Percentiles rank a stretch among this genome's conserved stretches.
Evolutionary conservation across 805 yeast species (phyloP).

Genomic region (Deakozyma indianensis): DNA sequence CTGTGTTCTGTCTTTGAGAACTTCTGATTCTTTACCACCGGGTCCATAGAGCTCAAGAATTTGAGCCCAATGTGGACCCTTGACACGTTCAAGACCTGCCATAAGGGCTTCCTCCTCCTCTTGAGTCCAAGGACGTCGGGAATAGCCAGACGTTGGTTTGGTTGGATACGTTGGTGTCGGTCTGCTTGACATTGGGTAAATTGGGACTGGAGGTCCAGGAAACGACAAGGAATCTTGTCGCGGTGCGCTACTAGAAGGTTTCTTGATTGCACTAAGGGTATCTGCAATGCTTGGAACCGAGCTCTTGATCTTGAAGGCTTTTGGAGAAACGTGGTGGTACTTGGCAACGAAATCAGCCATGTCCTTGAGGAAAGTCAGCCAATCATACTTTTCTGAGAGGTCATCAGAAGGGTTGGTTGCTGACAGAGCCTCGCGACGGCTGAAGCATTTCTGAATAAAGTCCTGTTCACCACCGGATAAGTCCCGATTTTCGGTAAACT

Average conservation of each 20-base stretch:
- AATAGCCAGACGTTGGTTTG: not conserved
- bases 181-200: too few species aligned
- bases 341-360: slow-evolving; percentile 64
- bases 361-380: slow-evolving; percentile 73
- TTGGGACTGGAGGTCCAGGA: not conserved
- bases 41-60: slow-evolving; percentile 86
- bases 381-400: slow-evolving; percentile 61
- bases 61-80: slow-evolving; percentile 91
- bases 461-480: slow-evolving; percentile 70
- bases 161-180: not conserved
- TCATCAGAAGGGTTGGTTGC: slow-evolving; percentile 30
- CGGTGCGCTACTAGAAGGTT: not conserved
- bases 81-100: slow-evolving; percentile 55
- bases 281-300: not conserved
- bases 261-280: not conserved
- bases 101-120: slow-evolving; percentile 79
- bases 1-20: slow-evolving; percentile 73
- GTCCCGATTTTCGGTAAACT: slow-evolving; percentile 14
- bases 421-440: slow-evolving; percentile 50
- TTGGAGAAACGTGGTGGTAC: slow-evolving; percentile 18
- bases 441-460: slow-evolving; percentile 58
- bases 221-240: not conserved
- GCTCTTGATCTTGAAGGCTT: not conserved
- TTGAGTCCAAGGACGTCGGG: slow-evolving; percentile 67
- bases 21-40: slow-evolving; percentile 77